Conservation (phyloP, 2,329 filamentous ascomycete species). For the Penicillium aurantiogriseum region DNA sequence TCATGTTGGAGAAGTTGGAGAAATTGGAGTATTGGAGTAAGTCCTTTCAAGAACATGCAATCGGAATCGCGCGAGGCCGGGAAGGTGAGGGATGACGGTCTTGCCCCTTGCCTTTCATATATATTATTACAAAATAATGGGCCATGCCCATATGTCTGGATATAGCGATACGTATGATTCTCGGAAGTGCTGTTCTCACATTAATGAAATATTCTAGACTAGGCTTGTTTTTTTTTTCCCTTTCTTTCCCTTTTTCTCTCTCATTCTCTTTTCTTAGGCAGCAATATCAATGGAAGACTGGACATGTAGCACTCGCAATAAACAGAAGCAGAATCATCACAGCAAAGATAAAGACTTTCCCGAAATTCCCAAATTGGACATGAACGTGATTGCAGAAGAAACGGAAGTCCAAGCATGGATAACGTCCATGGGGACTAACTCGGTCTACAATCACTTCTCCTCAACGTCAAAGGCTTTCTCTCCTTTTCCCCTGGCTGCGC, state of each 20-base stretch:
- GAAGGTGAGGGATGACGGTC: background rate
- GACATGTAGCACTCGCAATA: background rate
- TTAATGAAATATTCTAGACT: background rate
- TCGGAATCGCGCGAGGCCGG: background rate
- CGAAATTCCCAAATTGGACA: background rate
- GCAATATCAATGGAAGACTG: background rate
- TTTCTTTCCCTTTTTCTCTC: background rate
- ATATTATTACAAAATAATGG: background rate
- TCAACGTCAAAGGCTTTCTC: background rate
- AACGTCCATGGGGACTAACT: background rate
- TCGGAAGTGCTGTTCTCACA: too few species aligned
- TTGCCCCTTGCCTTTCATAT: background rate
- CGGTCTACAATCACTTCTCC: background rate
- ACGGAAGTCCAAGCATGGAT: background rate
- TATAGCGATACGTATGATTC: too few species aligned
- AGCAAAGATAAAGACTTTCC: too few species aligned
- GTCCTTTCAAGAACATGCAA: background rate
- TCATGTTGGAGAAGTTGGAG: constrained; percentile 2
- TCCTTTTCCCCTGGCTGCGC: background rate
- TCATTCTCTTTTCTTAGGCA: background rate
- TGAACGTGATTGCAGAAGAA: background rate
- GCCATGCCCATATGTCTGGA: background rate
- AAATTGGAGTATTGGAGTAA: background rate
- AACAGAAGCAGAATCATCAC: background rate
- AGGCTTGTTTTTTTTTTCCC: background rate